Evolutionary conservation across 306 rosid genomes (phyloP).

Genomic region (Quercus wislizeni): DNA sequence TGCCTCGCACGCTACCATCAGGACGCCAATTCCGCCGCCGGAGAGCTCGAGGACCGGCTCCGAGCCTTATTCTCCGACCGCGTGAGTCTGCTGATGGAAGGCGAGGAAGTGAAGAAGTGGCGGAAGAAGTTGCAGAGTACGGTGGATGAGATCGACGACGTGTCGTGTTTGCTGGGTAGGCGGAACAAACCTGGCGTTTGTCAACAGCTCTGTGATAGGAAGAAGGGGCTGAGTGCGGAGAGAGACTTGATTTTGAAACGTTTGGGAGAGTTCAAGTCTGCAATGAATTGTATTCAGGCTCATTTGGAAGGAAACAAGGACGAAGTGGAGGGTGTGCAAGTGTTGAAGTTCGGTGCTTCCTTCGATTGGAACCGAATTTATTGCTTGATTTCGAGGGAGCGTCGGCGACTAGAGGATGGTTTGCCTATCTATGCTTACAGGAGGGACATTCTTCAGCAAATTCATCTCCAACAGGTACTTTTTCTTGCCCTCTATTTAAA

Average conservation of each 20-base stretch:
- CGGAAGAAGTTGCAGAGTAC: slow-evolving; percentile 29
- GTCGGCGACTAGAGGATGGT: slow-evolving; percentile 68
- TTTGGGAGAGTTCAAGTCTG: slow-evolving; percentile 60
- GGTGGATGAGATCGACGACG: slow-evolving; percentile 23
- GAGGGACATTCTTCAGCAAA: slow-evolving; percentile 53
- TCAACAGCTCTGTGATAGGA: background rate
- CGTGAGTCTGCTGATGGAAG: slow-evolving; percentile 47
- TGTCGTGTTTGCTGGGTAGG: background rate
- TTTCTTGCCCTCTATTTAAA: background rate
- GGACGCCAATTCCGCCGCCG: slow-evolving; percentile 40
- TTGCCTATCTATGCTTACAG: slow-evolving; percentile 84
- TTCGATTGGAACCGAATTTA: slow-evolving; percentile 52
- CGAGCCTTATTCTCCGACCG: slow-evolving; percentile 35
- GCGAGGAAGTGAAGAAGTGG: slow-evolving; percentile 53
- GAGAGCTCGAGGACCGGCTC: slow-evolving; percentile 45
- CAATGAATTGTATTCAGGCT: slow-evolving; percentile 56
- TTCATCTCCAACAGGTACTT: slow-evolving; percentile 65
- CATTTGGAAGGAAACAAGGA: slow-evolving; percentile 37
- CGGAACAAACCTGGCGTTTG: rapidly evolving
- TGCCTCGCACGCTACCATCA: slow-evolving; percentile 24
- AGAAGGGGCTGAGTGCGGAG: slow-evolving; percentile 38
- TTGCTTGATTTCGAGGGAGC: slow-evolving; percentile 55
- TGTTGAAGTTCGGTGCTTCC: slow-evolving; percentile 39
- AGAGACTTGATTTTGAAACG: slow-evolving; percentile 39
- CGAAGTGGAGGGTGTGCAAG: slow-evolving; percentile 14